phyloP scores from a whole-genome alignment of 164 flowering plant species.

The Macadamia integrifolia region DNA sequence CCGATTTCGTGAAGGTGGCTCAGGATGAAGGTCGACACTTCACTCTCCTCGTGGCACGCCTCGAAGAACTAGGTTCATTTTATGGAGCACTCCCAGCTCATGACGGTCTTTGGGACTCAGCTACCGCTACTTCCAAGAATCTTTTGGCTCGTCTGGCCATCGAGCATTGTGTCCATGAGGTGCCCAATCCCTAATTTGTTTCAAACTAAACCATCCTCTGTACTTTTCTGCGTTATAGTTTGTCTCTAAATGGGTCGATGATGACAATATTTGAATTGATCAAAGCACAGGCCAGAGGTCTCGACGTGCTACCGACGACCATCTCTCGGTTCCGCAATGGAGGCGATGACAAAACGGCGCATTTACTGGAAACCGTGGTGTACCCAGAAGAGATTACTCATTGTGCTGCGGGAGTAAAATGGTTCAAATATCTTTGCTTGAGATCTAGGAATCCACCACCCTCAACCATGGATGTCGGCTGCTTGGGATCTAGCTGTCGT shows the following conservation, averaged over 20 bases:
- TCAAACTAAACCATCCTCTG: not conserved
- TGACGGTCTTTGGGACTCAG: constrained; percentile 95
- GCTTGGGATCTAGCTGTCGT: constrained; percentile 7
- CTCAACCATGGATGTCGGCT: not conserved
- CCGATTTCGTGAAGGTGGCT: constrained; percentile 89
- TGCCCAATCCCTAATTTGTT: constrained; percentile 6
- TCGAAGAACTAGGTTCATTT: constrained; percentile 69
- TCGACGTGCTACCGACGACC: constrained; percentile 89
- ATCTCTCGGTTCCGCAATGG: constrained; percentile 84
- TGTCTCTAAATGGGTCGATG: not conserved
- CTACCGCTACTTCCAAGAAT: constrained; percentile 61
- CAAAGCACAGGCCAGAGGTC: constrained; percentile 74
- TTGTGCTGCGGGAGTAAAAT: constrained; percentile 92
- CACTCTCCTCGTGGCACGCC: constrained; percentile 73
- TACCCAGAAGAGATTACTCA: constrained; percentile 94
- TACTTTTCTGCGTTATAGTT: not conserved
- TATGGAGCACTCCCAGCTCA: constrained; percentile 94
- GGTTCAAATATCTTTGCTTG: constrained; percentile 80
- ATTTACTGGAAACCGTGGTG: constrained; percentile 69
- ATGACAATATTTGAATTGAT: not conserved
- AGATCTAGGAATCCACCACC: constrained; percentile 25
- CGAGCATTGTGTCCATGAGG: constrained; percentile 98
- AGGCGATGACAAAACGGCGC: constrained; percentile 74
- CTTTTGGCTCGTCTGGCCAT: constrained; percentile 74
- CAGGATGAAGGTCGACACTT: constrained; percentile 95